Evolutionary conservation across 106 monocot genomes (phyloP).

Genomic region (Posidonia australis): DNA sequence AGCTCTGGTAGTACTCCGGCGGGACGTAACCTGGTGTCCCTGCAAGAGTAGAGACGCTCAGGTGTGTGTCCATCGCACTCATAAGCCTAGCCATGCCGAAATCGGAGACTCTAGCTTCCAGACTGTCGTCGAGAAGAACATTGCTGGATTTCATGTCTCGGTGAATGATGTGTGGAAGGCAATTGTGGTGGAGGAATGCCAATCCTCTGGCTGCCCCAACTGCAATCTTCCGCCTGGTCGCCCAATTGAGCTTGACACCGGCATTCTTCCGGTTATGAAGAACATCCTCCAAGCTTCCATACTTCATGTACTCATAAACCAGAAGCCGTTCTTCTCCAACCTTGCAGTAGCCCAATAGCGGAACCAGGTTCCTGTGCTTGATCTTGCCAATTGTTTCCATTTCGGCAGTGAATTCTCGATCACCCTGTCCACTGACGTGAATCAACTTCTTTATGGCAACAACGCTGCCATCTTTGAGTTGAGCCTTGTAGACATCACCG

Average conservation of each 20-base stretch:
- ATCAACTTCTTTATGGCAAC: slow-evolving; percentile 87
- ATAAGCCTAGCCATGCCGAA: slow-evolving; percentile 89
- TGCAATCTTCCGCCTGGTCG: slow-evolving; percentile 55
- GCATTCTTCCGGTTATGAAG: slow-evolving; percentile 46
- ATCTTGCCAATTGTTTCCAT: slow-evolving; percentile 93
- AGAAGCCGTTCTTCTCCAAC: slow-evolving; percentile 69
- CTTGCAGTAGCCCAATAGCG: slow-evolving; percentile 71
- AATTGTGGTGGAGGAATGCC: slow-evolving; percentile 84
- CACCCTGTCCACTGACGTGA: slow-evolving; percentile 75
- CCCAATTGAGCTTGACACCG: slow-evolving; percentile 67
- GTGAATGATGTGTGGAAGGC: slow-evolving; percentile 87
- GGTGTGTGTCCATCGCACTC: slow-evolving; percentile 75
- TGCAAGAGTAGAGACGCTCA: slow-evolving; percentile 76
- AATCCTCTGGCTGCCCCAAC: slow-evolving; percentile 68
- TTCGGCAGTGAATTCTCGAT: slow-evolving; percentile 81
- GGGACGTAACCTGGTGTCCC: slow-evolving; percentile 91
- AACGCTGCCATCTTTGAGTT: slow-evolving; percentile 65
- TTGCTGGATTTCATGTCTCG: slow-evolving; percentile 95
- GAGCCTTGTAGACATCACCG: slow-evolving; percentile 80
- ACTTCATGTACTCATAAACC: slow-evolving; percentile 88
- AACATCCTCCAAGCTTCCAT: slow-evolving; percentile 80
- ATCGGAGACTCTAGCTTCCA: slow-evolving; percentile 80
- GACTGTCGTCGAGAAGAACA: slow-evolving; percentile 60
- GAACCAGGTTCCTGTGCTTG: slow-evolving; percentile 79
- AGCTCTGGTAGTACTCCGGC: slow-evolving; percentile 91